These are phyloP conservation scores for Lachnellula willkommii DNA, from an alignment of 2,329 filamentous ascomycete genomes.

Conservation along the genomic window DNA sequence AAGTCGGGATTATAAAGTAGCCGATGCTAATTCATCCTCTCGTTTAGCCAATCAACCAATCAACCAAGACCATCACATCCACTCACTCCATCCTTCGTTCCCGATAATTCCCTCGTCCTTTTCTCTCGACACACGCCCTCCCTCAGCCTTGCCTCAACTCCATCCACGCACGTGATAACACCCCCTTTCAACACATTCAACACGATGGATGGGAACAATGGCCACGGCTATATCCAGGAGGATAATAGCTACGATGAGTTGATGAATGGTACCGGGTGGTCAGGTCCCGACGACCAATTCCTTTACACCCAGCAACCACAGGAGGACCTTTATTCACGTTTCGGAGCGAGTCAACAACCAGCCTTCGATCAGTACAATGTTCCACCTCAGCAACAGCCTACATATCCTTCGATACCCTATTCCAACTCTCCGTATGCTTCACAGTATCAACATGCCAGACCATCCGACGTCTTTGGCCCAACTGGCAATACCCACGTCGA, in stretches of 20 bases:
- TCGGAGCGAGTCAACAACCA: constrained; percentile 13
- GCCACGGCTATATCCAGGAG: constrained; percentile 23
- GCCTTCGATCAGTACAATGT: constrained; percentile 24
- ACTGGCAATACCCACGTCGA: constrained; percentile 21
- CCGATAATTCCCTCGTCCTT: background rate
- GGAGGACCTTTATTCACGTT: constrained; percentile 22
- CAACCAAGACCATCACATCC: background rate
- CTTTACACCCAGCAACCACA: constrained; percentile 17
- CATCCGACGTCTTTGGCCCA: constrained; percentile 23
- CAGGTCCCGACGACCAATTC: constrained; percentile 19
- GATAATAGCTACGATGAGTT: constrained; percentile 28
- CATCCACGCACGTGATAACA: constrained; percentile 9
- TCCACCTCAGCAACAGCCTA: constrained; percentile 23
- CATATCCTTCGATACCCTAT: constrained; percentile 21
- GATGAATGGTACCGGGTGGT: constrained; percentile 23
- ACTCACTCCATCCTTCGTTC: background rate
- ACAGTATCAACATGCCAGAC: constrained; percentile 25
- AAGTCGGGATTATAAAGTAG: background rate
- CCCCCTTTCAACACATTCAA: background rate
- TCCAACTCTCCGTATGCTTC: constrained; percentile 26
- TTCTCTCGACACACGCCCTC: background rate
- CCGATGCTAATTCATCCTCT: constrained; percentile 25
- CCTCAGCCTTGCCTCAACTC: background rate
- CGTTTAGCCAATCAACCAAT: constrained; percentile 26
- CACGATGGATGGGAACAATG: constrained; percentile 28